phyloP scores from a whole-genome alignment of 73 alveolate genomes.

The Paramecium biaurelia region DNA sequence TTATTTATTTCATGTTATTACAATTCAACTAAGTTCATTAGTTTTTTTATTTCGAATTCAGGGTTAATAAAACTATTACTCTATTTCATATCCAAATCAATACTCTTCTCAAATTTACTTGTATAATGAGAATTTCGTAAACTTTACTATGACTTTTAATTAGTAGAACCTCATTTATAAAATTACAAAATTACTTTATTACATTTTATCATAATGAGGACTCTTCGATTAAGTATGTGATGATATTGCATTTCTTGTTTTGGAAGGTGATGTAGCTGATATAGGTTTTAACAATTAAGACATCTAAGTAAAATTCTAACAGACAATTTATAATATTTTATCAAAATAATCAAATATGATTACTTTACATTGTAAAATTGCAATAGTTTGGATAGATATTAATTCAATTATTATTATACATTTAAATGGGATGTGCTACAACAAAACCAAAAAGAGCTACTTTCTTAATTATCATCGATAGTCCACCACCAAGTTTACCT shows the following conservation, averaged over 20 bases:
- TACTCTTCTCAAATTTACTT: slow-evolving; percentile 34
- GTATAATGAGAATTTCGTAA: slow-evolving; percentile 11
- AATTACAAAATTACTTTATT: neutral
- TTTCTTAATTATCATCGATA: neutral
- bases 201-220: neutral
- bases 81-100: neutral
- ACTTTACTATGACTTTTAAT: neutral
- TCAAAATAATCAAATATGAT: neutral
- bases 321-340: neutral
- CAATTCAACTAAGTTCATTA: slow-evolving; percentile 41
- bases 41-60: slow-evolving; percentile 39
- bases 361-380: neutral
- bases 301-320: neutral
- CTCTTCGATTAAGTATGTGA: neutral
- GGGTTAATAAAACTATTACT: neutral
- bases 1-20: slow-evolving; percentile 20
- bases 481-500: slow-evolving; percentile 18
- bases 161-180: neutral
- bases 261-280: neutral
- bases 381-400: neutral
- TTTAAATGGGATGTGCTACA: neutral
- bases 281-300: neutral
- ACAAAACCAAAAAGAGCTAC: neutral
- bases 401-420: neutral
- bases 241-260: neutral